Evolutionary conservation across 176 grass and related monocot species (phyloP), one percentile per base, ranked within the genome.

Genomic region (Lolium multiflorum): DNA sequence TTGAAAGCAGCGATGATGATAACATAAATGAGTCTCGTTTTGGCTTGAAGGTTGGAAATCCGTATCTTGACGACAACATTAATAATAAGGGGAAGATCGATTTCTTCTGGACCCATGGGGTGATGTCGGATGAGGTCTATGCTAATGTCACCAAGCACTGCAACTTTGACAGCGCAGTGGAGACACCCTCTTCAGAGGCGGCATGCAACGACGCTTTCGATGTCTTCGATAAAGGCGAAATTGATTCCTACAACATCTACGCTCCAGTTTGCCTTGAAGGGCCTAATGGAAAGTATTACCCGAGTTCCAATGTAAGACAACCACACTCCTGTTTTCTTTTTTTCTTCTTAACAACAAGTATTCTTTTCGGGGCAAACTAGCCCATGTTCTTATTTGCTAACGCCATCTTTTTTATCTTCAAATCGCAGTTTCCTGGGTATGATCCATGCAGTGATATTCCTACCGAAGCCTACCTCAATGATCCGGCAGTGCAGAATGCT

Each of bases 401-500:
- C 24, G 31, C 31, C 3, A 0, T 9, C 1, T 61, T 81, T 82
- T 48, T 44, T 1, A 18, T 11, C 3, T 70, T 2, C 39, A 54
- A 54, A 64, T 41, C 41, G 4, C 73, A 89, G 91, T 13, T 92
- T 57, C 77, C 79, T 25, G 87, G 84, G 51, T 80, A 83, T 46
- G 87, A 92, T 87, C 83, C 91, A 7, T 83, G 86, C 55, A 82
- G 56, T n/a, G 1, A 47, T 9, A 24, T 59, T 0, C 83, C 67
- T 24, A 77, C 85, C 1, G 0, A 17, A 14, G 4, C 55, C 16
- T 91, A 94, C 84, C 82, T 94, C 14, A 94, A 94, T 49, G 82
- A 89, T 80, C 76, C 28, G 24, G 83, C 82, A 8, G 92, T 94
- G 78, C 89, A 94, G 37, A 82, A 58, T 2, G 92, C 89, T 38